Conservation (phyloP, 352 stramenopile species). For the Phytophthora megakarya region DNA sequence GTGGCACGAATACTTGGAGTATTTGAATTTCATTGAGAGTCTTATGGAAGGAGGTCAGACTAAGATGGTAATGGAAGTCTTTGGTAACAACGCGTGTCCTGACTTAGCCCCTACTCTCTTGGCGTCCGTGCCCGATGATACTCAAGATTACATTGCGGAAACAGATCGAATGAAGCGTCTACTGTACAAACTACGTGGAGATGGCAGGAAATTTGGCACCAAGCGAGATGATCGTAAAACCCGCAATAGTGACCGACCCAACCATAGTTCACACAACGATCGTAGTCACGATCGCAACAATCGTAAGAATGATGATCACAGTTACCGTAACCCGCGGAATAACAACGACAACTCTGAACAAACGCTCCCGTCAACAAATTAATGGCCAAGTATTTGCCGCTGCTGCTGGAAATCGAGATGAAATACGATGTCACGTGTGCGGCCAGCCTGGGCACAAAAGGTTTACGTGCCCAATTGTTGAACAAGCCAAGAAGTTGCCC, state of each 20-base stretch:
- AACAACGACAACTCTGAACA: neutral
- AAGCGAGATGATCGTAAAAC: neutral
- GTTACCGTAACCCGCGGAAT: neutral
- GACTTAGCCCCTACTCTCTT: neutral
- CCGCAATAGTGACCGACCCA: neutral
- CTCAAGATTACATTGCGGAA: neutral
- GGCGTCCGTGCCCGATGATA: neutral
- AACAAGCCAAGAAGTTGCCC: neutral
- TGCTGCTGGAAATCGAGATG: too few species aligned
- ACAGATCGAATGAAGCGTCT: conserved; percentile 1
- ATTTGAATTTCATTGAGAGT: conserved; percentile 13
- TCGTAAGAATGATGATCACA: neutral
- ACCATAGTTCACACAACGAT: neutral
- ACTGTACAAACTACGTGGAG: conserved; percentile 1
- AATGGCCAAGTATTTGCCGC: neutral
- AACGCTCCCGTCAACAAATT: neutral
- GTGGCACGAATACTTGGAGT: conserved; percentile 14
- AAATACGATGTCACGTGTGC: neutral
- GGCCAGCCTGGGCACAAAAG: neutral
- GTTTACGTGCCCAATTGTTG: neutral
- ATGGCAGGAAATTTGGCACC: neutral
- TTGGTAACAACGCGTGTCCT: conserved; percentile 1
- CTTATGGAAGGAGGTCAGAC: conserved; percentile 11
- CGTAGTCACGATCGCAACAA: neutral
- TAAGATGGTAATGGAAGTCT: conserved; percentile 4